Evolutionary conservation across 2,329 filamentous ascomycete species (phyloP).

Genomic region (Penicillium expansum): DNA sequence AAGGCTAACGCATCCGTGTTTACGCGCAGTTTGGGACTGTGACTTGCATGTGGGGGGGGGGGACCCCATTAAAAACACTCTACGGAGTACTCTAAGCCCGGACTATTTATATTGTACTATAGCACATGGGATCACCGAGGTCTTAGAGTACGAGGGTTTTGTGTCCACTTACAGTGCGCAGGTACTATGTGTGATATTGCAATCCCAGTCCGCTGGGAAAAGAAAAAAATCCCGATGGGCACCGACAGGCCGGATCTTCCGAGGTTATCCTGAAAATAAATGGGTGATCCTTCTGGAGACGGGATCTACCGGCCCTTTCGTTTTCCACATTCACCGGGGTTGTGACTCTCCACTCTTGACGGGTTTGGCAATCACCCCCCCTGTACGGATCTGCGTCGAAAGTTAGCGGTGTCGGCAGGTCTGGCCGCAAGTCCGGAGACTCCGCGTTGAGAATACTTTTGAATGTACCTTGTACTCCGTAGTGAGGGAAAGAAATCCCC

Average conservation of each 20-base stretch:
- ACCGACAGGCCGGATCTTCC: slow-evolving; percentile 1
- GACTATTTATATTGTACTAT: not conserved
- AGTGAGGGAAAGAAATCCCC: not conserved
- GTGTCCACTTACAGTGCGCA: not conserved
- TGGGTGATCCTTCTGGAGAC: not conserved
- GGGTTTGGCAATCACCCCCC: not conserved
- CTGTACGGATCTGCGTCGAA: slow-evolving; percentile 1
- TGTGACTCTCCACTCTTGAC: not conserved
- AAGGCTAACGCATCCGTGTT: not conserved
- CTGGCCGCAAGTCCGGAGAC: not conserved
- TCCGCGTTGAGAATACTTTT: not conserved
- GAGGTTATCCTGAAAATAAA: not conserved
- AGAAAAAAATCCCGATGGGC: not conserved
- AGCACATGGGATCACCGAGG: not conserved
- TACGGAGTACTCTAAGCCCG: not conserved
- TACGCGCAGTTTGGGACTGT: not conserved
- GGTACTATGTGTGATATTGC: not conserved
- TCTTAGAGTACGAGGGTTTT: not conserved
- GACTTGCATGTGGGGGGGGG: slow-evolving; percentile 7
- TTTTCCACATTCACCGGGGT: not conserved
- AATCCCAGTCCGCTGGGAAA: not conserved
- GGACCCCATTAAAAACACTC: not conserved
- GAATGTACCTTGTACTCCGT: not conserved
- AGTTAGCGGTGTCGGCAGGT: not conserved
- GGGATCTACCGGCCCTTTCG: slow-evolving; percentile 11